A percentile compares a stretch with the other conserved stretches of the same genome.
Evolutionary conservation across 306 rosid genomes (phyloP).

Genomic region (Sophora flavescens): DNA sequence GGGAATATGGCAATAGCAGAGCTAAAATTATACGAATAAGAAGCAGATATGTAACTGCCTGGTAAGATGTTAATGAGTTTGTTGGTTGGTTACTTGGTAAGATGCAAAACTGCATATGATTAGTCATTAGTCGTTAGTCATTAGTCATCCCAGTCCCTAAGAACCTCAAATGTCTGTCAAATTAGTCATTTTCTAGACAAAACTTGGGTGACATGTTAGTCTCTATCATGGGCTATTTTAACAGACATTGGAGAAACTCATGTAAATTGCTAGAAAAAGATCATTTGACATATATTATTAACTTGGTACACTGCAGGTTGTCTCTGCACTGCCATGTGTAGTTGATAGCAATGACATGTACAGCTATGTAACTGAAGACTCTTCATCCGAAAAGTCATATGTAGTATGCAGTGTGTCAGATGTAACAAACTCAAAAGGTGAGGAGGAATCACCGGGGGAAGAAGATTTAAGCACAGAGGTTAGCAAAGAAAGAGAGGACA

Average conservation of each 20-base stretch:
- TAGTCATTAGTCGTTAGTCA: no score
- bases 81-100: no score
- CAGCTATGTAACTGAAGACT: constrained; percentile 18
- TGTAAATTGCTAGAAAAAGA: not conserved
- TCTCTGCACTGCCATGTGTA: constrained; percentile 43
- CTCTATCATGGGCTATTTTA: no score
- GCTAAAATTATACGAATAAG: not conserved
- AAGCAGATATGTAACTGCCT: no score
- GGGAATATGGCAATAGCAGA: not conserved
- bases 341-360: constrained; percentile 16
- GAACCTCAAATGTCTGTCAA: no score
- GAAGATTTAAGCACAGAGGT: constrained; percentile 12
- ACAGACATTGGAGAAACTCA: no score
- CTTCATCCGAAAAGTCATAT: constrained; percentile 27
- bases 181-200: no score
- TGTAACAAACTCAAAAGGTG: constrained; percentile 21
- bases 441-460: not conserved
- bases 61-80: no score
- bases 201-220: no score
- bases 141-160: no score
- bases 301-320: constrained; percentile 46
- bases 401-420: not conserved
- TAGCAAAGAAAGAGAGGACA: constrained; percentile 10
- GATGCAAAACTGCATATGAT: no score
- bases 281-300: constrained; percentile 20